Evolutionary conservation across 345 rosid species (phyloP), one percentile per base, ranked within the genome.

Genomic region (Eucalyptus caleyi): DNA sequence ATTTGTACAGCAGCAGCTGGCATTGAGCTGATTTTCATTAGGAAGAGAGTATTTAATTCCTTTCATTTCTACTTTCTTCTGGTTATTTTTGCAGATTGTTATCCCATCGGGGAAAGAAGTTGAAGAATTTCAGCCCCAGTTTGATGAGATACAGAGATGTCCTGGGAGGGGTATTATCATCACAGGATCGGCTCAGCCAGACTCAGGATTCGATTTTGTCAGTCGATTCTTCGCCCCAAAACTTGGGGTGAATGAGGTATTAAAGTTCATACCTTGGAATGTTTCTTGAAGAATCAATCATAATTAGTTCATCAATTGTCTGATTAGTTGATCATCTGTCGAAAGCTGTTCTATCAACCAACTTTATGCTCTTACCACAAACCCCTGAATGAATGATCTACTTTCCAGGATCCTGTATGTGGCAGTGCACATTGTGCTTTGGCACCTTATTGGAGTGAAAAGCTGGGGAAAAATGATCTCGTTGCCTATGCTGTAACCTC

Each of bases 401-500:
- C 77, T 80, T 45, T 88, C 77, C 93, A 97, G 99, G 99, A 96
- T 92, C 98, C 97, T 82, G 97, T 96, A 42, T 91, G 94, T 87
- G 97, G 99, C 53, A 94, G 97, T 90, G 98, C 97, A 26, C 95
- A 96, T 88, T 96, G 99, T 92, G 93, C 96, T 50, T 89, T 97
- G 89, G 97, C 96, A 88, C 87, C 92, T 40, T 96, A 96, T 86
- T 97, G 99, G 99, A 92, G 93, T 88, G 82, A 93, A 65, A 96
- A 95, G 93, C 93, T 96, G 69, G 94, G 95, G 62, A 86, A 86
- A 62, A 92, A 86, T 56, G 95, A 96, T 87, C 89, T 96, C 47
- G 56, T 90, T 88, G 99, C 99, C 32, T 93, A 91, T 92, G 93
- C 91, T 91, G 97, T 96, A 94, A 69, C 85, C 69, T 87, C 27